Evolutionary conservation across 2,329 filamentous ascomycete species (phyloP).

Genomic region (Colletotrichum gloeosporioides): DNA sequence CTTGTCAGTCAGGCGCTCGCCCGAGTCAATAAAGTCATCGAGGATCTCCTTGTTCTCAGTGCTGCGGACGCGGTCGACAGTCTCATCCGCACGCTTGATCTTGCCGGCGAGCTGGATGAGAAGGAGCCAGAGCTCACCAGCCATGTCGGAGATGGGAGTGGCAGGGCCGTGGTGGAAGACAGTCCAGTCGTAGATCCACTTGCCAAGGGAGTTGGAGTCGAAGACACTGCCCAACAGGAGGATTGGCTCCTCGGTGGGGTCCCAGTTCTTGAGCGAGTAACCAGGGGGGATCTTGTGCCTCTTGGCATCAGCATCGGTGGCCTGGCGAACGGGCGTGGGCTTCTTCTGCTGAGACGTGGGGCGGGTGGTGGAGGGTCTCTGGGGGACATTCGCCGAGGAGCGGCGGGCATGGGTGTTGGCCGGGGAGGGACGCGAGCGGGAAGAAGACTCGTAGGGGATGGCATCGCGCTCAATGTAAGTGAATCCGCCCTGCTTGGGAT

Average conservation of each 20-base stretch:
- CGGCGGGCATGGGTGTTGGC: slow-evolving; percentile 51
- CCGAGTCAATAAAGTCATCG: slow-evolving; percentile 88
- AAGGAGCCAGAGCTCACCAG: slow-evolving; percentile 93
- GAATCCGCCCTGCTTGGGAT: slow-evolving; percentile 57
- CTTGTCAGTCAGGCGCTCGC: slow-evolving; percentile 84
- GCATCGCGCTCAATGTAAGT: slow-evolving; percentile 39
- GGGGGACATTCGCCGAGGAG: slow-evolving; percentile 54
- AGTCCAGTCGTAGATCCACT: slow-evolving; percentile 99
- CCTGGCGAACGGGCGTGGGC: slow-evolving; percentile 42
- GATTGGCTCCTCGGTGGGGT: slow-evolving; percentile 91
- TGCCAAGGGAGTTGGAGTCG: slow-evolving; percentile 95
- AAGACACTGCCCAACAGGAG: slow-evolving; percentile 94
- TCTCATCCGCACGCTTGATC: slow-evolving; percentile 88
- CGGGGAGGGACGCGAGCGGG: slow-evolving; percentile 47
- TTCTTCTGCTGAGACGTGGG: slow-evolving; percentile 50
- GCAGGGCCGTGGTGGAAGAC: slow-evolving; percentile 85
- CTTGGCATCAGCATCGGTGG: slow-evolving; percentile 65
- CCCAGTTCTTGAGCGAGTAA: slow-evolving; percentile 98
- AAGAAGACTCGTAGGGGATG: slow-evolving; percentile 46
- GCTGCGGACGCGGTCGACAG: slow-evolving; percentile 72
- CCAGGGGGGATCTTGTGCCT: slow-evolving; percentile 81
- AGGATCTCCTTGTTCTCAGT: slow-evolving; percentile 80
- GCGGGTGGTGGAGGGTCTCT: slow-evolving; percentile 58
- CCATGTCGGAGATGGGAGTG: slow-evolving; percentile 86
- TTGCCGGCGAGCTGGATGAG: slow-evolving; percentile 94